Percentiles rank a stretch among this genome's conserved stretches.
These are phyloP conservation scores for Chalaropsis ovoidea DNA, from an alignment of 2,329 filamentous ascomycete genomes.

Conservation along the genomic window DNA sequence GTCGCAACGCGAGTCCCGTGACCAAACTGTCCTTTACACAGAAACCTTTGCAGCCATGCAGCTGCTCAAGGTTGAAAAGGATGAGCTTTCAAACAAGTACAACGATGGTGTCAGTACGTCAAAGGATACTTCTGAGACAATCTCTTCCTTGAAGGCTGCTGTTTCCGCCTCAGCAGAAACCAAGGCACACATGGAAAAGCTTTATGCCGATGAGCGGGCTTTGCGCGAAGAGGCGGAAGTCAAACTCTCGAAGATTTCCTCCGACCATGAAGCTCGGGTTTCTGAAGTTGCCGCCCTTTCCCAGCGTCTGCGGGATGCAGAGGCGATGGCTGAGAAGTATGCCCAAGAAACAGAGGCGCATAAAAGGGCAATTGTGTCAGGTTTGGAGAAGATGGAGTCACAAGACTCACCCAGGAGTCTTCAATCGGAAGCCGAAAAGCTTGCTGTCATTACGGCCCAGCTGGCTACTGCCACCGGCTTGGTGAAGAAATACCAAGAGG, in stretches of 20 bases:
- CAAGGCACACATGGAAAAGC: conserved; percentile 63
- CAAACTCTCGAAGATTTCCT: conserved; percentile 64
- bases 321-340: conserved; percentile 79
- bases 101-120: conserved; percentile 56
- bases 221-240: conserved; percentile 64
- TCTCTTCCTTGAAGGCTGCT: conserved; percentile 66
- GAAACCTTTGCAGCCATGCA: conserved; percentile 67
- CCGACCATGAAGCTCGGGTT: conserved; percentile 71
- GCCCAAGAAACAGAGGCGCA: conserved; percentile 80
- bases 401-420: conserved; percentile 41
- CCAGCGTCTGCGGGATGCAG: conserved; percentile 68
- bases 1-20: conserved; percentile 64
- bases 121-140: conserved; percentile 58
- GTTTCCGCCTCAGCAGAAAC: conserved; percentile 71
- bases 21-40: conserved; percentile 66
- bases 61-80: conserved; percentile 75
- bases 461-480: conserved; percentile 66
- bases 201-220: conserved; percentile 72
- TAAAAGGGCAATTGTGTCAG: conserved; percentile 68
- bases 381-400: conserved; percentile 62
- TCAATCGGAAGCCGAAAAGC: conserved; percentile 52
- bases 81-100: conserved; percentile 60
- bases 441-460: conserved; percentile 67
- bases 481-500: conserved; percentile 78
- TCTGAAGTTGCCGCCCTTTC: conserved; percentile 65